These are phyloP conservation scores for Phytophthora lateralis DNA, from an alignment of 352 stramenopile genomes.

Conservation along the genomic window DNA sequence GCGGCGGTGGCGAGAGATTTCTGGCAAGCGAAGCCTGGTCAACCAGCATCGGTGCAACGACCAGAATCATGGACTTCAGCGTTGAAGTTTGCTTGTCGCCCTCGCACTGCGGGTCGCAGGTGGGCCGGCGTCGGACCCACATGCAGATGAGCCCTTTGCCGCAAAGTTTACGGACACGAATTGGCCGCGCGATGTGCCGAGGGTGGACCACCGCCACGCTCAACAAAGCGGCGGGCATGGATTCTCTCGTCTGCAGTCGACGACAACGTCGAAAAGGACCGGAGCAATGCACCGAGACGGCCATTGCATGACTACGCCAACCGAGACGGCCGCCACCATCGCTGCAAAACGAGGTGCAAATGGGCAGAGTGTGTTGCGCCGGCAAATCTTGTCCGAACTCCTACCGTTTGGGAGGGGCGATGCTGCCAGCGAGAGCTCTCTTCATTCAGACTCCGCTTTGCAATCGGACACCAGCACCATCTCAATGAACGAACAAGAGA, in stretches of 20 bases:
- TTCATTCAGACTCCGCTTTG: slow-evolving; percentile 1
- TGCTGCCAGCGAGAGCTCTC: slow-evolving; percentile 1
- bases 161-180: slow-evolving; percentile 7
- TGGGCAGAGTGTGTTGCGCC: background rate
- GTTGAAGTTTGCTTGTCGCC: slow-evolving; percentile 11
- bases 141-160: slow-evolving; percentile 25
- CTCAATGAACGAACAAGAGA: slow-evolving; percentile 14
- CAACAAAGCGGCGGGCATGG: background rate
- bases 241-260: slow-evolving; percentile 5
- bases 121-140: slow-evolving; percentile 26
- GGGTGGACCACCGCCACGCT: slow-evolving; percentile 22
- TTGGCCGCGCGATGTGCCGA: slow-evolving; percentile 14
- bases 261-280: background rate
- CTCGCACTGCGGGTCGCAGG: no score
- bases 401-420: background rate
- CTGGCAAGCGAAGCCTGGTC: background rate
- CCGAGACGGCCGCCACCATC: slow-evolving; percentile 1
- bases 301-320: background rate
- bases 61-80: background rate
- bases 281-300: no score
- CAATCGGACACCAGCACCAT: slow-evolving; percentile 25
- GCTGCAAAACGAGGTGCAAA: background rate
- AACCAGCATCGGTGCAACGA: background rate
- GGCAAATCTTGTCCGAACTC: background rate
- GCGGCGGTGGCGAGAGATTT: background rate